Evolutionary conservation across 1,284 basidiomycete genomes (phyloP).

Genomic region (Rhodotorula sp.): DNA sequence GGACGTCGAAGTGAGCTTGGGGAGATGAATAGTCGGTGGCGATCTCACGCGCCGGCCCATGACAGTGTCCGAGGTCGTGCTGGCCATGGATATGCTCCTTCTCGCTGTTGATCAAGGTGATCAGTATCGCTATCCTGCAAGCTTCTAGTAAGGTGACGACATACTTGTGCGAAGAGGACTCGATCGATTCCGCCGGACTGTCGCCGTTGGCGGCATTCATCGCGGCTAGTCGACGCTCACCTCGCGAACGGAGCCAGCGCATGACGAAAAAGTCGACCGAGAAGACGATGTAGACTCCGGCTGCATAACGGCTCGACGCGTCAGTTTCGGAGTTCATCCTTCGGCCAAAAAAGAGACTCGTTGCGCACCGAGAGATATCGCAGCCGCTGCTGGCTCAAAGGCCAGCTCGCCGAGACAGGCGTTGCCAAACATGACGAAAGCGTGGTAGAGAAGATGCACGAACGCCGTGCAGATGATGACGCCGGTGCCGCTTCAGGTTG

Average conservation of each 20-base stretch:
- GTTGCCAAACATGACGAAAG: constrained; percentile 49
- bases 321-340: too few relatives aligned
- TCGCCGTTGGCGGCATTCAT: constrained; percentile 4
- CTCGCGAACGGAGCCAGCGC: constrained; percentile 39
- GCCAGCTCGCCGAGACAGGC: constrained; percentile 52
- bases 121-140: background rate
- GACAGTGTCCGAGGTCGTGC: constrained; percentile 32
- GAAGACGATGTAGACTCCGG: constrained; percentile 42
- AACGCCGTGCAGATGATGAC: constrained; percentile 54
- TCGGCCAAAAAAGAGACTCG: background rate
- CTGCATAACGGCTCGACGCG: background rate
- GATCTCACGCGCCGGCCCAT: constrained; percentile 39
- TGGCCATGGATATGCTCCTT: constrained; percentile 4
- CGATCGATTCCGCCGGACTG: background rate
- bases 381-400: constrained; percentile 52
- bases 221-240: constrained; percentile 1
- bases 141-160: background rate
- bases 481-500: constrained; percentile 47
- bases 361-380: constrained; percentile 49
- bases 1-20: constrained; percentile 47
- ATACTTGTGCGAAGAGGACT: background rate
- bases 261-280: constrained; percentile 49
- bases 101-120: constrained; percentile 1
- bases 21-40: constrained; percentile 34
- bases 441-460: constrained; percentile 53